A percentile compares a stretch with the other conserved stretches of the same genome.
phyloP scores from a whole-genome alignment of 2,329 filamentous ascomycete genomes.

The Fusarium drepaniforme region DNA sequence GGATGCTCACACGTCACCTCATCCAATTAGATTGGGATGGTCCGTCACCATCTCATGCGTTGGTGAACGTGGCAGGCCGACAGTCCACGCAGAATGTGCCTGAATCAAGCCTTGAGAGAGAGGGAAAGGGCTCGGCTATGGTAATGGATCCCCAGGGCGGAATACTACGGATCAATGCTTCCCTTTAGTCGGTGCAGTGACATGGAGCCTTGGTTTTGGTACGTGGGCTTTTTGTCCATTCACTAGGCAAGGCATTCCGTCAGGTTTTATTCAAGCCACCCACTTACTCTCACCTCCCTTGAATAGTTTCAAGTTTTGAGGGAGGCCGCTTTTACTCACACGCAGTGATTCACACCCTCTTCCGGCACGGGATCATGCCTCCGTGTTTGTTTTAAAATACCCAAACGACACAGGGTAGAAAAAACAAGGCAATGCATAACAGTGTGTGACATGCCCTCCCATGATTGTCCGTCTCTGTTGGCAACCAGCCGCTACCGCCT shows the following conservation, averaged over 20 bases:
- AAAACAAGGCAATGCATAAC: background rate
- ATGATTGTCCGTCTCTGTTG: background rate
- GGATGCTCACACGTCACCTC: background rate
- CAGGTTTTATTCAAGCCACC: background rate
- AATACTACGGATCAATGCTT: background rate
- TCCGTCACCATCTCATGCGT: slow-evolving; percentile 22
- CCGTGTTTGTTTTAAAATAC: background rate
- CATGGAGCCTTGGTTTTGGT: background rate
- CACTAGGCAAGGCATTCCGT: background rate
- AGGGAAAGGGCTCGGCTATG: background rate
- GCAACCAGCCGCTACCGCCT: background rate
- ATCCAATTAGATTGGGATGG: slow-evolving; percentile 4
- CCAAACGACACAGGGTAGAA: background rate
- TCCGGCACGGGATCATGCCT: background rate
- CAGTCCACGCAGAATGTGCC: slow-evolving; percentile 10
- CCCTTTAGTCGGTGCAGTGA: background rate
- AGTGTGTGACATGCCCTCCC: background rate
- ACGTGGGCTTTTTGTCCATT: background rate
- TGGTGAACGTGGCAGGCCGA: slow-evolving; percentile 21
- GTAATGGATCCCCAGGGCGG: background rate
- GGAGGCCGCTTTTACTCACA: background rate
- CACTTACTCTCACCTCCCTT: background rate
- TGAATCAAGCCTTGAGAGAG: slow-evolving; percentile 12
- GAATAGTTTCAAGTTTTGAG: background rate
- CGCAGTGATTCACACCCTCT: background rate